phyloP scores from a whole-genome alignment of 768 basidiomycete genomes.

The Boletus sp. region DNA sequence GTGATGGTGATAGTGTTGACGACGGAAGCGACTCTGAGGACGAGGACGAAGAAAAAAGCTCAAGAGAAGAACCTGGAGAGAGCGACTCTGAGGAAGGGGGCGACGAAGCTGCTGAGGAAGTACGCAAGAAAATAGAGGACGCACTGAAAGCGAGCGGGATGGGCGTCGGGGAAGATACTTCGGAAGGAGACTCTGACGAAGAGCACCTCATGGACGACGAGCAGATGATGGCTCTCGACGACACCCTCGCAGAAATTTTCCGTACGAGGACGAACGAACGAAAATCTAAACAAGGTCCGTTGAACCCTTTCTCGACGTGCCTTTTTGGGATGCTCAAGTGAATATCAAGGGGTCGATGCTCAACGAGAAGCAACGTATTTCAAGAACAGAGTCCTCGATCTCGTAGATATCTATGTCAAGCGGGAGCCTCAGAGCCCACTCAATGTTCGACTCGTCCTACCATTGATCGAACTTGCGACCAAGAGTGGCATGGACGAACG shows the following conservation, averaged over 20 bases:
- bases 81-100: slow-evolving; percentile 47
- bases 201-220: slow-evolving; percentile 91
- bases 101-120: slow-evolving; percentile 44
- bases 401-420: slow-evolving; percentile 83
- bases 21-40: slow-evolving; percentile 36
- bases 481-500: slow-evolving; percentile 70
- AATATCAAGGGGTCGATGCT: slow-evolving; percentile 50
- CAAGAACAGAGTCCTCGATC: slow-evolving; percentile 92
- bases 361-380: slow-evolving; percentile 92
- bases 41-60: slow-evolving; percentile 33
- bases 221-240: slow-evolving; percentile 96
- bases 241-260: slow-evolving; percentile 87
- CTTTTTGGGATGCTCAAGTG: not conserved
- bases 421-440: slow-evolving; percentile 74
- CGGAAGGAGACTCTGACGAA: slow-evolving; percentile 51
- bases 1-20: slow-evolving; percentile 32
- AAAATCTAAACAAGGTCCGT: slow-evolving; percentile 63
- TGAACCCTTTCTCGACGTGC: no score
- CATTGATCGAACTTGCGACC: slow-evolving; percentile 73
- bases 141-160: slow-evolving; percentile 59
- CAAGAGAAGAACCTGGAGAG: slow-evolving; percentile 32
- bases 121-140: slow-evolving; percentile 66
- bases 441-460: slow-evolving; percentile 62
- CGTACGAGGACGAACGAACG: slow-evolving; percentile 57
- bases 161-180: slow-evolving; percentile 49